phyloP scores from a whole-genome alignment of 345 rosid species.

The Eucalyptus dawsonii region DNA sequence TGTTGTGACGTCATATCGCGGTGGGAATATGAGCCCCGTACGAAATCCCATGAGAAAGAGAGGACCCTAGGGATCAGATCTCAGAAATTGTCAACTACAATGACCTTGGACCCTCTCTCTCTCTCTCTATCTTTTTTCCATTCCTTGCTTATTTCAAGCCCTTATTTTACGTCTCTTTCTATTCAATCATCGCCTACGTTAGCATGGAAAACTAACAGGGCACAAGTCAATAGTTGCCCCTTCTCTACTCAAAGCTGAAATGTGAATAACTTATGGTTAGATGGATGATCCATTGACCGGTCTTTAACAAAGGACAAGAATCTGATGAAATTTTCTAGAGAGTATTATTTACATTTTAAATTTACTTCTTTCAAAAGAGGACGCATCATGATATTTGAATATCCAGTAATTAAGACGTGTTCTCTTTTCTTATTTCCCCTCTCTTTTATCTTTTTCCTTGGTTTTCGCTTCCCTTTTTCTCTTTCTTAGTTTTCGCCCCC shows the following conservation, averaged over 20 bases:
- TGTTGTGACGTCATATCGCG: neutral
- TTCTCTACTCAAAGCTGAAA: neutral
- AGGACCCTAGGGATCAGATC: conserved; percentile 2
- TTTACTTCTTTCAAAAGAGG: neutral
- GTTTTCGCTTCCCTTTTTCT: neutral
- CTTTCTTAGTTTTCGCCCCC: neutral
- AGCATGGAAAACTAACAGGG: neutral
- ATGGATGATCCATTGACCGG: neutral
- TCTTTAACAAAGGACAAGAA: neutral
- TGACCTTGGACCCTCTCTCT: neutral
- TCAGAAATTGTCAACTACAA: conserved; percentile 11
- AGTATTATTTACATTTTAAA: neutral
- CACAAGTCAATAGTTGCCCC: neutral
- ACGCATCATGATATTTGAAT: neutral
- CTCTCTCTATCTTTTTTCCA: neutral
- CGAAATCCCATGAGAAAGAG: conserved; percentile 6
- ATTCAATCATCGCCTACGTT: neutral
- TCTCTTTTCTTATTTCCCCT: neutral
- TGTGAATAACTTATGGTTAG: neutral
- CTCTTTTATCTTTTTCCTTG: neutral
- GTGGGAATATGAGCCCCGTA: conserved; percentile 10
- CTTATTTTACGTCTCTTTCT: neutral
- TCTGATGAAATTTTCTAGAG: neutral
- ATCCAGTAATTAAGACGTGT: neutral
- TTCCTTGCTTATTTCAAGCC: neutral